These are phyloP conservation scores for Podila verticillata DNA, from an alignment of 192 early-diverging fungal genomes.

Conservation along the genomic window DNA sequence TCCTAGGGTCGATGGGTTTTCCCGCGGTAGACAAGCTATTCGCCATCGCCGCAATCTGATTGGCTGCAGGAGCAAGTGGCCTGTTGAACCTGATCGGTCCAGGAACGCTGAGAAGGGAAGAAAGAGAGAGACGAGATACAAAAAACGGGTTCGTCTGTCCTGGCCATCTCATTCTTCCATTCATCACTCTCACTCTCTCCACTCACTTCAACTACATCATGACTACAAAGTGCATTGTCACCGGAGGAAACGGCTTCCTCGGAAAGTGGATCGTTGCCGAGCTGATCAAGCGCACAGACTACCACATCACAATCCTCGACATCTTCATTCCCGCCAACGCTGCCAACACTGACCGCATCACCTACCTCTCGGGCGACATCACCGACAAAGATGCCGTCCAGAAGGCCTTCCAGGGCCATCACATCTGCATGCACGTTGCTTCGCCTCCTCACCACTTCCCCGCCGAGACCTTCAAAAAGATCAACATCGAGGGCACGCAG, in stretches of 20 bases:
- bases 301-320: constrained; percentile 85
- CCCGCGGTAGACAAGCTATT: too few relatives aligned
- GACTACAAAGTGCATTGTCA: constrained; percentile 69
- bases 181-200: background rate
- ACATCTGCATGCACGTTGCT: constrained; percentile 89
- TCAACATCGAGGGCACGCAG: constrained; percentile 89
- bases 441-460: constrained; percentile 83
- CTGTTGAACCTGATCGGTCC: constrained; percentile 14
- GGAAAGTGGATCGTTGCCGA: constrained; percentile 80
- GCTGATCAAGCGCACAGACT: constrained; percentile 69
- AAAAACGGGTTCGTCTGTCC: background rate
- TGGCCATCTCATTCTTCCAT: constrained; percentile 2
- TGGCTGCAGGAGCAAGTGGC: constrained; percentile 11
- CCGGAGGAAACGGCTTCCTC: constrained; percentile 92
- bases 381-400: constrained; percentile 65
- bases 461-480: constrained; percentile 73
- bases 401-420: constrained; percentile 69
- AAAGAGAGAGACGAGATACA: background rate
- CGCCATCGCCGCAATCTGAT: background rate
- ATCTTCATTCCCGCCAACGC: constrained; percentile 61
- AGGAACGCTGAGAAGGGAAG: background rate
- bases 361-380: constrained; percentile 59
- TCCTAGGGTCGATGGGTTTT: too few relatives aligned
- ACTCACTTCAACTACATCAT: background rate
- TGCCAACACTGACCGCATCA: constrained; percentile 53